Evolutionary conservation across 192 early-diverging fungal genomes (phyloP), one percentile per base, ranked within the genome.

Genomic region (Coemansia sp.): DNA sequence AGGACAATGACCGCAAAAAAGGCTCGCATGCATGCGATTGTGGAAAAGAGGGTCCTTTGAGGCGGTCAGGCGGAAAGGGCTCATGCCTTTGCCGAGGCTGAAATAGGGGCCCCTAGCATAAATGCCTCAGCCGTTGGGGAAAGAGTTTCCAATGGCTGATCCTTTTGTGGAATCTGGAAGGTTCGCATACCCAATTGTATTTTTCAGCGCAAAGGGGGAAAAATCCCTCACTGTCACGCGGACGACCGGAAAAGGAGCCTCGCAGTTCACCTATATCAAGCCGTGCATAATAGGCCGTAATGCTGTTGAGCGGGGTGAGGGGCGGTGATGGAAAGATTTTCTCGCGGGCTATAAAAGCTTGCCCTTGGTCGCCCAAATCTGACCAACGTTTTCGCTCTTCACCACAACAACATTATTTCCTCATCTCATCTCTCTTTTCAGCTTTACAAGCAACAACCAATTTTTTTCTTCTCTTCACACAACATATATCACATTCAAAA

Each of bases 401-500:
- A 32, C 30, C 16, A 58, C 26, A 32, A 49, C 46, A 49, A 5
- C 4, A 44, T 16, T 8, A 35, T 37, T 37, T 8, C 52, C 9
- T 30, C 14, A 30, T 55, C 28, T 58, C 28, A n/a, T 58, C 33
- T 6, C 14, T 33, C 13, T 58, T 30, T 17, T 7, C 47, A 21
- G 8, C 47, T 21, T 19, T 21, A 9, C 47, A 49, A 49, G 42
- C 53, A 57, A 57, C 32, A 3, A 47, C 35, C 17, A 35, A 17
- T 26, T 30, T 26, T 7, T 35, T 38, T 47, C 28, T 21, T 33
- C 9, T 42, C 9, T 42, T 50, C 52, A 59, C 17, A 28, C 28
- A 30, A 33, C 4, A 42, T 47, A 62, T 50, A 66, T 30, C 47
- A 37, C 30, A 19, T 44, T 40, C 44, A 62, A 61, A n/a, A 70